phyloP scores from a whole-genome alignment of 2,329 filamentous ascomycete species.

The Nakataea oryzae region DNA sequence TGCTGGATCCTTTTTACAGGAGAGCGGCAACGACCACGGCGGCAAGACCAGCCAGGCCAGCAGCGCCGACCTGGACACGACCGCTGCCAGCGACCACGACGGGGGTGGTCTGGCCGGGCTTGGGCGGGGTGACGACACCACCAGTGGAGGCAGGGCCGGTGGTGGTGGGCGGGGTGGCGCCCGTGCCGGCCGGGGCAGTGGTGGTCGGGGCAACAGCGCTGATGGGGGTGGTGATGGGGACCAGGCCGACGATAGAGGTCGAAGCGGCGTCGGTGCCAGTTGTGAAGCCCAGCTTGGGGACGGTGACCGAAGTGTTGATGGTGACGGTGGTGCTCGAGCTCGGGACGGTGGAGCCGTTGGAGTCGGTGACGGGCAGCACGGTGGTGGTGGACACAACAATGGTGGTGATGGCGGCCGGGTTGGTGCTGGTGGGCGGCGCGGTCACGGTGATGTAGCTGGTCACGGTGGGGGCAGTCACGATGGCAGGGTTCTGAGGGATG shows the following conservation, averaged over 20 bases:
- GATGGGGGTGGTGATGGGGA: constrained; percentile 26
- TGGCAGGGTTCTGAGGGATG: constrained; percentile 68
- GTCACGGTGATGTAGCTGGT: constrained; percentile 49
- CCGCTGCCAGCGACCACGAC: constrained; percentile 20
- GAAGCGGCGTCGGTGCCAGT: constrained; percentile 14
- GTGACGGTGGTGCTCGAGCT: constrained; percentile 37
- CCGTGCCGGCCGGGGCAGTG: constrained; percentile 19
- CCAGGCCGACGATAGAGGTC: constrained; percentile 21
- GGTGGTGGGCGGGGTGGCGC: constrained; percentile 22
- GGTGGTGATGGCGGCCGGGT: constrained; percentile 32
- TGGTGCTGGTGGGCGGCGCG: constrained; percentile 25
- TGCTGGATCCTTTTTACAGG: constrained; percentile 26
- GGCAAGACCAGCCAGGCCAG: constrained; percentile 30
- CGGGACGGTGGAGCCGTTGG: constrained; percentile 32
- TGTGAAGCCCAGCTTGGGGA: constrained; percentile 42
- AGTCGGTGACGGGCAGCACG: constrained; percentile 37
- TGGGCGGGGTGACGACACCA: constrained; percentile 9
- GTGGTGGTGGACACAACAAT: constrained; percentile 39
- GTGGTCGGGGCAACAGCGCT: constrained; percentile 13
- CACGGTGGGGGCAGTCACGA: constrained; percentile 63
- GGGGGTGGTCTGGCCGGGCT: constrained; percentile 19
- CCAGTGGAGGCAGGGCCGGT: constrained; percentile 25
- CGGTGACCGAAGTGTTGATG: constrained; percentile 35
- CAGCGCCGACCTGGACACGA: constrained; percentile 24
- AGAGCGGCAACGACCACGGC: constrained; percentile 32